phyloP scores from a whole-genome alignment of 2,329 filamentous ascomycete species.

The Penicillium vulpinum region DNA sequence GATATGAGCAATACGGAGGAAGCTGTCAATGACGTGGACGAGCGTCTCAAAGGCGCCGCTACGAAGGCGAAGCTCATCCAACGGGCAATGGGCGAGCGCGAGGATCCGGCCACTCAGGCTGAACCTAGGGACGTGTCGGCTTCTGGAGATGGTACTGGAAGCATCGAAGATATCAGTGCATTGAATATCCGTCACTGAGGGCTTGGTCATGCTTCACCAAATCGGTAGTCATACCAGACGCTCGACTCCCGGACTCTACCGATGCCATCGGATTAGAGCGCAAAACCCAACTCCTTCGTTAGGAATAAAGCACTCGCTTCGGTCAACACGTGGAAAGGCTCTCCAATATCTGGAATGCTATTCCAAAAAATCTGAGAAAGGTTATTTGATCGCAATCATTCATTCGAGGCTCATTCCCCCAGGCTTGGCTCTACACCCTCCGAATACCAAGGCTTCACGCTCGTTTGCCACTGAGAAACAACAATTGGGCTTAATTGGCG shows the following conservation, averaged over 20 bases:
- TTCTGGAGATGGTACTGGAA: conserved; percentile 41
- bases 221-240: neutral
- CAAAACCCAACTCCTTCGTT: neutral
- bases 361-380: neutral
- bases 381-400: neutral
- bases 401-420: neutral
- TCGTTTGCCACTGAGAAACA: neutral
- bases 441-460: neutral
- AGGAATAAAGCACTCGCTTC: neutral
- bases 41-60: conserved; percentile 77
- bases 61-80: conserved; percentile 85
- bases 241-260: neutral
- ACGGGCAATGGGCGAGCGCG: conserved; percentile 59
- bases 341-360: neutral
- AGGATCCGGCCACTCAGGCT: conserved; percentile 31
- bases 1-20: conserved; percentile 83
- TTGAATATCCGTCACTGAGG: conserved; percentile 42
- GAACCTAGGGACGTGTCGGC: conserved; percentile 31
- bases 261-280: neutral
- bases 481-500: neutral
- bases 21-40: conserved; percentile 86
- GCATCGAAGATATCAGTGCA: conserved; percentile 51
- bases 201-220: neutral
- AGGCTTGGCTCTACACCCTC: neutral
- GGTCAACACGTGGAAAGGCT: neutral